Percentiles rank a stretch among this genome's conserved stretches.
phyloP scores from a whole-genome alignment of 768 basidiomycete genomes.

The Clavaria fumosa region DNA sequence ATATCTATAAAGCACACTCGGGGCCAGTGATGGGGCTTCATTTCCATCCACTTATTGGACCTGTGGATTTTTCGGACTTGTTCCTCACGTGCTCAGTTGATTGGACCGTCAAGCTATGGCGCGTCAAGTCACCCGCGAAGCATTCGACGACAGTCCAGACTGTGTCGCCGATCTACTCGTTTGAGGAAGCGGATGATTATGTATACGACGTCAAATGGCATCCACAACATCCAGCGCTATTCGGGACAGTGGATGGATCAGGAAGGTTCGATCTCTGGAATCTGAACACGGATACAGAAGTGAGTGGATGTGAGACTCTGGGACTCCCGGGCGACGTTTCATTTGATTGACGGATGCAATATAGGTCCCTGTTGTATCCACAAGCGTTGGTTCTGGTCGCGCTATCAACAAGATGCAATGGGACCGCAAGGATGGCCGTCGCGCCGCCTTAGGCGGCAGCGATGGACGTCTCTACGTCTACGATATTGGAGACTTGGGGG shows the following conservation, averaged over 20 bases:
- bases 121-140: conserved; percentile 63
- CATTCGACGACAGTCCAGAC: conserved; percentile 43
- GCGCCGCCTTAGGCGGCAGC: conserved; percentile 80
- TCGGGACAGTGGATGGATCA: conserved; percentile 87
- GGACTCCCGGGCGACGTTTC: background rate
- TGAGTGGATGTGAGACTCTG: conserved; percentile 23
- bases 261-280: conserved; percentile 98
- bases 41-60: conserved; percentile 85
- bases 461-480: conserved; percentile 91
- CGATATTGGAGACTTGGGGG: conserved; percentile 83
- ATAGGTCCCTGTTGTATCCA: conserved; percentile 87
- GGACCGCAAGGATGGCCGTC: conserved; percentile 86
- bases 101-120: conserved; percentile 98
- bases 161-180: conserved; percentile 75
- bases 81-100: conserved; percentile 90
- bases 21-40: conserved; percentile 90
- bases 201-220: conserved; percentile 99
- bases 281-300: conserved; percentile 92
- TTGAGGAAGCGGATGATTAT: conserved; percentile 97
- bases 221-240: conserved; percentile 84
- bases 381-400: conserved; percentile 57
- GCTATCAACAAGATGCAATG: conserved; percentile 94
- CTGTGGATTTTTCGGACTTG: conserved; percentile 89
- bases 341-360: background rate
- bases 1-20: conserved; percentile 84